phyloP scores from a whole-genome alignment of 306 rosid genomes.

The Inga oerstediana region DNA sequence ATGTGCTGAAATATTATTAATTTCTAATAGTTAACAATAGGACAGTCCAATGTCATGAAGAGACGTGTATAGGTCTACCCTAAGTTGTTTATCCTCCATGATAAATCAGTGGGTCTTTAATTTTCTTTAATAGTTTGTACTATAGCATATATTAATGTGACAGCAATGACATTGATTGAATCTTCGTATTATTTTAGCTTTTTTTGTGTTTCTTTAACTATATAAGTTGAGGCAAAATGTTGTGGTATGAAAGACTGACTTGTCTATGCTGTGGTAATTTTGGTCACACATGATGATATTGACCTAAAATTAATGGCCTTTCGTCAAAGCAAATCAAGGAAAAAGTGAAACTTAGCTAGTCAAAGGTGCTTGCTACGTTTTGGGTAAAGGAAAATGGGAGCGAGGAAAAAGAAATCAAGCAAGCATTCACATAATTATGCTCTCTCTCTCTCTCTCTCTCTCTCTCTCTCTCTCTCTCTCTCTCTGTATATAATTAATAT shows the following conservation, averaged over 20 bases:
- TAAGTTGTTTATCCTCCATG: neutral
- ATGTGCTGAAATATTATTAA: too few relatives aligned
- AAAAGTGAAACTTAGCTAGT: too few relatives aligned
- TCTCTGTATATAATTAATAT: too few relatives aligned
- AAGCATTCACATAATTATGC: too few relatives aligned
- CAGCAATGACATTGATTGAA: conserved; percentile 4
- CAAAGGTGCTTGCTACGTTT: too few relatives aligned
- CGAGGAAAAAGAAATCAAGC: too few relatives aligned
- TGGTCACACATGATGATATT: neutral
- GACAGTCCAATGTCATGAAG: conserved; percentile 42
- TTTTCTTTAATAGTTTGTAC: neutral
- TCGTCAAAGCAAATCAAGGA: too few relatives aligned
- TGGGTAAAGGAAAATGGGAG: too few relatives aligned
- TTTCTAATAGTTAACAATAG: neutral
- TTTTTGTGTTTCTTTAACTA: conserved; percentile 1
- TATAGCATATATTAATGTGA: neutral
- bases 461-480: too few relatives aligned
- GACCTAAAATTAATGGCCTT: neutral
- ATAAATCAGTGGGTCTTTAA: conserved; percentile 23
- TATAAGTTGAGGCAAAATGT: conserved; percentile 6
- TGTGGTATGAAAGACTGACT: conserved; percentile 8
- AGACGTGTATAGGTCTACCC: conserved; percentile 31
- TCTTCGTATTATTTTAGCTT: conserved; percentile 22
- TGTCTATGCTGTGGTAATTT: conserved; percentile 14
- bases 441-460: too few relatives aligned